Conservation (phyloP, 495 filamentous ascomycete species). For the Penicillium salamii region DNA sequence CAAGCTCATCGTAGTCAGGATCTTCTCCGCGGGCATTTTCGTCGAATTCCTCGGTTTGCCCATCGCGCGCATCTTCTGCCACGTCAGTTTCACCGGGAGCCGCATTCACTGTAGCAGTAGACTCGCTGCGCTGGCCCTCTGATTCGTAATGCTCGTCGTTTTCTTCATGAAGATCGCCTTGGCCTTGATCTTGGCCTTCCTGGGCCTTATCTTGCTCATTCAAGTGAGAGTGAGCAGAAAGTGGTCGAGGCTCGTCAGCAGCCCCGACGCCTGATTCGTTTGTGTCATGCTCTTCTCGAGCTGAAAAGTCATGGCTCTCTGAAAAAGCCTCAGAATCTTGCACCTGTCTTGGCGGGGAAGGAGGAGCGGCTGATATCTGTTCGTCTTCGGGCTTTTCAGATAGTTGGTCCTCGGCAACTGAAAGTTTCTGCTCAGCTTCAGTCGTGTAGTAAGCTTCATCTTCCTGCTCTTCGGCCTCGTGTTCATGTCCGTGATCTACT, state of each 20-base stretch:
- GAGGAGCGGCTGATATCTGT: neutral
- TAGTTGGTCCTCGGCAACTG: neutral
- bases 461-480: constrained; percentile 8
- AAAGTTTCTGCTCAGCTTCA: constrained; percentile 6
- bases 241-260: neutral
- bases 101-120: constrained; percentile 28
- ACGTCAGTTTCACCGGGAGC: constrained; percentile 12
- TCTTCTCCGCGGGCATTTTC: constrained; percentile 7
- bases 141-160: constrained; percentile 26
- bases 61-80: constrained; percentile 14
- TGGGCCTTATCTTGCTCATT: constrained; percentile 6
- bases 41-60: constrained; percentile 9
- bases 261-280: neutral
- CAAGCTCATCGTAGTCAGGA: constrained; percentile 9
- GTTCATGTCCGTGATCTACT: constrained; percentile 7
- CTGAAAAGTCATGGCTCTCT: constrained; percentile 6
- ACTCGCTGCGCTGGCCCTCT: constrained; percentile 32
- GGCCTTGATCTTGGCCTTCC: constrained; percentile 1
- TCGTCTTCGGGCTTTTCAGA: neutral
- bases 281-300: neutral
- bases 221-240: neutral
- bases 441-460: constrained; percentile 5
- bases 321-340: neutral
- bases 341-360: constrained; percentile 1
- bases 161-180: constrained; percentile 13